Evolutionary conservation across 768 basidiomycete genomes (phyloP), one percentile per base, ranked within the genome.

Genomic region (Suillus subaureus): DNA sequence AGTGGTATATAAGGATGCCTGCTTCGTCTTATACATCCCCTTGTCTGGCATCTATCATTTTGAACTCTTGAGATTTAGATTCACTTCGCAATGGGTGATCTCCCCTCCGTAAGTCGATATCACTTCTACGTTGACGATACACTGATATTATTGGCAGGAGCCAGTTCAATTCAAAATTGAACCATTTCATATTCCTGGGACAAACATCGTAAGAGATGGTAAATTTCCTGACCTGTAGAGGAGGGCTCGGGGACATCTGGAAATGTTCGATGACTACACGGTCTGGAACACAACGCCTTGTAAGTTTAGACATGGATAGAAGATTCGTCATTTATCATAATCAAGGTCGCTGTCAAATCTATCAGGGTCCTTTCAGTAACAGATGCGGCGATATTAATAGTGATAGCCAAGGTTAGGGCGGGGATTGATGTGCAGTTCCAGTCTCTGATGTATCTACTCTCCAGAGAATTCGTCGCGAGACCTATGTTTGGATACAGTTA

Each of bases 401-500:
- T 12, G 23, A 45, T 60, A 47, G 45, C 33, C 37, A 35, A 54
- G 18, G 66, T 67, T 28, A 31, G 64, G 21, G 16, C 1, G 5
- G 42, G 8, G 11, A 47, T 47, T 23, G 12, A 23, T 6, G 13
- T 2, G 6, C 47, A 13, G 18, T 57, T 49, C 11, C 18, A 18
- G 5, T 28, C 39, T 7, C 35, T 37, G n/a, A 15, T 57, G 5
- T 4, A 18, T 66, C 47, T 33, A 0, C 67, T 70, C 60, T 2
- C 42, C 47, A 77, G 76, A 66, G 65, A 61, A 72, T 78, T 56
- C 70, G 66, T 37, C 69, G 70, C 47, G 78, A 78, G 65, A 71
- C 74, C 39, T 64, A 79, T 23, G 63, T 78, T 11, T 79, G 75
- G 77, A 65, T 75, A 52, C 72, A 73, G 18, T 65, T 78, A 21